These are phyloP conservation scores for Taxawa tesnikishii DNA, from an alignment of 2,329 filamentous ascomycete species.

Conservation along the genomic window DNA sequence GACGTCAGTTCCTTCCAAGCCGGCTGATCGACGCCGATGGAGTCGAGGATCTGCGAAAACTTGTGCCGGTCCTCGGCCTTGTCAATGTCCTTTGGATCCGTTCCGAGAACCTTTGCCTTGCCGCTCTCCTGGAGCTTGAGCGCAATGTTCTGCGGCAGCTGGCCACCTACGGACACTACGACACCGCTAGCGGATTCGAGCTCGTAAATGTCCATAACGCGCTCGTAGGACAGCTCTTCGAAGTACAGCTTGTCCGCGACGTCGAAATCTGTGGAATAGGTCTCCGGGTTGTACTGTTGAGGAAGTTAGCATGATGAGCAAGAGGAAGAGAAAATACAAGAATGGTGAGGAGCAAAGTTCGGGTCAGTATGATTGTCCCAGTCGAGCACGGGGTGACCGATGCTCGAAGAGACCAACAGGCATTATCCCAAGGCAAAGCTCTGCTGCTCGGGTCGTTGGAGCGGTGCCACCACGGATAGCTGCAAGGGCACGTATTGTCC, in stretches of 20 bases:
- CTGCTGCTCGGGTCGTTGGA: too few relatives aligned
- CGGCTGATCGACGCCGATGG: conserved; percentile 91
- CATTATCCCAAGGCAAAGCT: too few relatives aligned
- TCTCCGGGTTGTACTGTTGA: conserved; percentile 47
- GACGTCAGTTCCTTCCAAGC: conserved; percentile 96
- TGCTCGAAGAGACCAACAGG: too few relatives aligned
- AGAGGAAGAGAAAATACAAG: too few relatives aligned
- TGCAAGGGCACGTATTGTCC: too few relatives aligned
- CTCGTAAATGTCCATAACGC: conserved; percentile 98
- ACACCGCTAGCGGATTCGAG: conserved; percentile 75
- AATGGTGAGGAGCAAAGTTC: too few relatives aligned
- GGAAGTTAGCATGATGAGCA: conserved; percentile 10
- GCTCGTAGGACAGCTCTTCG: conserved; percentile 90
- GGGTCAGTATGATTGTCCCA: too few relatives aligned
- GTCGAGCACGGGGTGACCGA: too few relatives aligned
- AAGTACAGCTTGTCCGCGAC: conserved; percentile 88
- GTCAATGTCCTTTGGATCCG: conserved; percentile 88
- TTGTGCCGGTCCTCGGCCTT: conserved; percentile 97
- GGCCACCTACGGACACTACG: conserved; percentile 89
- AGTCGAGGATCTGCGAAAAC: conserved; percentile 94
- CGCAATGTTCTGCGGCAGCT: conserved; percentile 95
- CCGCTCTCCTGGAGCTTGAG: conserved; percentile 85
- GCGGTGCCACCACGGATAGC: too few relatives aligned
- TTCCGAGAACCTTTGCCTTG: conserved; percentile 81
- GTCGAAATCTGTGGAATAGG: conserved; percentile 74